Base-by-base conservation (phyloP, 441 rosid genomes). In the Daphne laureola region DNA sequence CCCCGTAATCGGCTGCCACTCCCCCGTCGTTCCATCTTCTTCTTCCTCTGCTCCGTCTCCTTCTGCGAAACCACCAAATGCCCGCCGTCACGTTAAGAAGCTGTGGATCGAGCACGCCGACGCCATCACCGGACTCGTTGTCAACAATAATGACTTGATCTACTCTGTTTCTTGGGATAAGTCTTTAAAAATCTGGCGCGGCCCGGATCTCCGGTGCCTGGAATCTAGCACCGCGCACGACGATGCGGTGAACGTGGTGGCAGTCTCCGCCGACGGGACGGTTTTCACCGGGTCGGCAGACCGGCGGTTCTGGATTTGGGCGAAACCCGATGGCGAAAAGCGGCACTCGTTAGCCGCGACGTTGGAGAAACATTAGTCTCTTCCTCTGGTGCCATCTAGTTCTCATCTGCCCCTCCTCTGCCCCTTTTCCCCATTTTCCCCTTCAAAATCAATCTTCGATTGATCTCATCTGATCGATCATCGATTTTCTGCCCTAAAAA, bases 101-200 rank as follows among this genome's bases (percentile, higher is more conserved):
- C 79, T 91, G 14, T 87, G 96, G 96, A 87, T 87, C 38, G 81
- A 91, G 54, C 98, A 91, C 42, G 90, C 89, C 38, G 98, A 91
- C 74, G 93, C 98, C 58, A 83, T 87, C 17, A 80, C 92, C 0
- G 85, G 75, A 8, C 86, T 87, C 21, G 88, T 90, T 54, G 84
- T 67, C 12, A 73, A 64, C 40, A 58, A 64, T 47, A 58, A 64
- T 47, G 90, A 90, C 2, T 58, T 81, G 53, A 74, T 87, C 56
- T 91, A 83, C 73, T 85, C 98, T 0, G 92, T 87, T 59, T 91
- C 96, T 4, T 91, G 98, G 98, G 96, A 87, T 54, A 85, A 68
- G 65, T 72, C 76, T 12, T 57, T 90, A 66, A 90, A 87, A 73
- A 73, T 85, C 27, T 90, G 98, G 98, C 73, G 86, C 25, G 79